Percentiles rank a stretch among this genome's conserved stretches.
phyloP scores from a whole-genome alignment of 345 rosid species.

The Gossypium rotundifolium region DNA sequence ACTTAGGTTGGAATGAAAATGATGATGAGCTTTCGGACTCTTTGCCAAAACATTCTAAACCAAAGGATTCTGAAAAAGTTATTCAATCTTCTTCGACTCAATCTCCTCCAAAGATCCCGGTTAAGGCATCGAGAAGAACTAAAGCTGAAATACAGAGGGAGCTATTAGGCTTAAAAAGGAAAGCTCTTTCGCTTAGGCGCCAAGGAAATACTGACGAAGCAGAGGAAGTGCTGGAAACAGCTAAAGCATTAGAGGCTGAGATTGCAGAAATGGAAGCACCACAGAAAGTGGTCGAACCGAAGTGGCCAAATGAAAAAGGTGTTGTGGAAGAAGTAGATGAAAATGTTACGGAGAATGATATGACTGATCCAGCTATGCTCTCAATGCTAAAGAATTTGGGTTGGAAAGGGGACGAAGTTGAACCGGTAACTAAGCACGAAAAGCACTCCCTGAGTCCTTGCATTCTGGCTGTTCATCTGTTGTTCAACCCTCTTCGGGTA shows the following conservation, averaged over 20 bases:
- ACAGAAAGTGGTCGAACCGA: conserved; percentile 30
- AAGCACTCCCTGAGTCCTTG: conserved; percentile 22
- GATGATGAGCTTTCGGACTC: conserved; percentile 24
- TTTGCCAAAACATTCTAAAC: conserved; percentile 18
- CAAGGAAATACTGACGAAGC: conserved; percentile 75
- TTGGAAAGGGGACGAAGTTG: conserved; percentile 48
- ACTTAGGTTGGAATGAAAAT: conserved; percentile 69
- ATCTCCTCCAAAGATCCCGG: conserved; percentile 16
- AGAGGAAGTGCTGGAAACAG: conserved; percentile 53
- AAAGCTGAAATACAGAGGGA: conserved; percentile 82
- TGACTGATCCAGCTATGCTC: conserved; percentile 48
- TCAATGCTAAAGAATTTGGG: conserved; percentile 50
- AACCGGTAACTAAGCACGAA: conserved; percentile 18
- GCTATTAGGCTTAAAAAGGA: conserved; percentile 73
- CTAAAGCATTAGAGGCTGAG: conserved; percentile 57
- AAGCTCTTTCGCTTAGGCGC: conserved; percentile 69
- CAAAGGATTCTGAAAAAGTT: conserved; percentile 22
- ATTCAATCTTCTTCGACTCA: conserved; percentile 20
- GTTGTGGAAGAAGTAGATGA: conserved; percentile 15
- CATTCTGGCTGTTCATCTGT: conserved; percentile 17
- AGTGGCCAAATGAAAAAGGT: conserved; percentile 15
- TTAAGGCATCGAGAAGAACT: conserved; percentile 39
- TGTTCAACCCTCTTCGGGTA: conserved; percentile 3
- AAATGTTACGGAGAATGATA: conserved; percentile 48
- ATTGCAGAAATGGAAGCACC: conserved; percentile 51